A percentile compares a stretch with the other conserved stretches of the same genome.
phyloP scores from a whole-genome alignment of 345 rosid species.

The Euphorbia peplus region DNA sequence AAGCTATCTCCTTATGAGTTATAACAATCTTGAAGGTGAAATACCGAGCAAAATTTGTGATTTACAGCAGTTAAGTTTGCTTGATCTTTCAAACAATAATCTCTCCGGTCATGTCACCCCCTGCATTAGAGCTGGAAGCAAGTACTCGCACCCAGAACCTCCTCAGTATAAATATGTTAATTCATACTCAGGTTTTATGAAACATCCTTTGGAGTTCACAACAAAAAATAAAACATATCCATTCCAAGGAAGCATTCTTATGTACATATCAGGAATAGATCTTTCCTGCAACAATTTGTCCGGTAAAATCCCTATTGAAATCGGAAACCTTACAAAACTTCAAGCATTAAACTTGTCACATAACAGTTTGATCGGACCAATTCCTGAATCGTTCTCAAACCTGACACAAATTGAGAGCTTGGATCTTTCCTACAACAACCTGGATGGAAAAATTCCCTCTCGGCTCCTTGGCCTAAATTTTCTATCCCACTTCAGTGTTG shows the following conservation, averaged over 20 bases:
- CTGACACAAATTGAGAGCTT: neutral
- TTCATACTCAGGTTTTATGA: neutral
- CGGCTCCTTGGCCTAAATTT: neutral
- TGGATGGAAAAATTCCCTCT: neutral
- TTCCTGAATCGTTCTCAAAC: neutral
- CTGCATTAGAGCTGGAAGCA: constrained; percentile 8
- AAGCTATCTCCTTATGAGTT: constrained; percentile 22
- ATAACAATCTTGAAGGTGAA: constrained; percentile 18
- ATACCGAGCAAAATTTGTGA: constrained; percentile 17
- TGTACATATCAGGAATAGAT: neutral
- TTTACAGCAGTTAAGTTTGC: constrained; percentile 1
- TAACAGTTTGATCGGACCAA: neutral
- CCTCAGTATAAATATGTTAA: neutral
- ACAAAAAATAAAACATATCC: neutral
- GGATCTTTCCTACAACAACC: neutral
- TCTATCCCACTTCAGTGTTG: neutral
- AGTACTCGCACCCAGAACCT: too few relatives aligned
- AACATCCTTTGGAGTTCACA: neutral
- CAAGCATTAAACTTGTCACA: neutral
- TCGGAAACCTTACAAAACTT: neutral
- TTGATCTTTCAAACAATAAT: constrained; percentile 23
- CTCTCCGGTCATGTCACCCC: constrained; percentile 12
- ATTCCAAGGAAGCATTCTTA: neutral
- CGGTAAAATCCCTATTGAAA: neutral
- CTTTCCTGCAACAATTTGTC: neutral